Percentiles rank a stretch among this genome's conserved stretches.
Evolutionary conservation across 73 alveolate species (phyloP).

Genomic region (Tetrahymena elliotti): DNA sequence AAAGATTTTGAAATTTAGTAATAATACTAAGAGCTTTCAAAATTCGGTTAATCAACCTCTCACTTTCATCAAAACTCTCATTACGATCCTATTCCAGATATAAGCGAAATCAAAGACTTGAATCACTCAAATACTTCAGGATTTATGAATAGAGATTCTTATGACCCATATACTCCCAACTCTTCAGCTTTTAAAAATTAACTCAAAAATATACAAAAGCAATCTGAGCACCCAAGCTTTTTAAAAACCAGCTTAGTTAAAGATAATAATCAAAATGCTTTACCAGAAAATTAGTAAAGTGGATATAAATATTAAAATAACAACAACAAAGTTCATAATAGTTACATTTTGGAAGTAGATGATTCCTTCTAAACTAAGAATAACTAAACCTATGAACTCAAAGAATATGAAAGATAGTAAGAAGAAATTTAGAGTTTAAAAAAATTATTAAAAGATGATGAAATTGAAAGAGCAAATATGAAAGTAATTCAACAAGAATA

Average conservation of each 20-base stretch:
- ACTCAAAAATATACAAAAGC: background rate
- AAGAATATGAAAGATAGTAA: background rate
- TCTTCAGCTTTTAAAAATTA: background rate
- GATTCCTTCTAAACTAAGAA: background rate
- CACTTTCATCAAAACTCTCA: background rate
- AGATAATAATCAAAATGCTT: background rate
- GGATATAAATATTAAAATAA: background rate
- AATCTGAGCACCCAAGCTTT: background rate
- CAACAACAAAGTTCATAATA: background rate
- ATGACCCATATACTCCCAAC: background rate
- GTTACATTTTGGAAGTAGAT: background rate
- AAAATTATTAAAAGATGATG: background rate
- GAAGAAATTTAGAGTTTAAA: background rate
- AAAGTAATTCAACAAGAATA: background rate
- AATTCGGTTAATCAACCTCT: background rate
- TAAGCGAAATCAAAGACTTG: background rate
- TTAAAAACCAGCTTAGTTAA: background rate
- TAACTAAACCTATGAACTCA: background rate
- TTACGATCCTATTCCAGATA: background rate
- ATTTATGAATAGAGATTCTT: background rate
- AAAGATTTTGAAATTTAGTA: background rate
- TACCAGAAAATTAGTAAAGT: background rate
- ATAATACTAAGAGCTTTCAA: background rate
- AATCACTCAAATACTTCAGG: background rate
- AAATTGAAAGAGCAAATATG: background rate